Base-by-base conservation (phyloP, 2,329 filamentous ascomycete genomes). In the Talaromyces sp. region DNA sequence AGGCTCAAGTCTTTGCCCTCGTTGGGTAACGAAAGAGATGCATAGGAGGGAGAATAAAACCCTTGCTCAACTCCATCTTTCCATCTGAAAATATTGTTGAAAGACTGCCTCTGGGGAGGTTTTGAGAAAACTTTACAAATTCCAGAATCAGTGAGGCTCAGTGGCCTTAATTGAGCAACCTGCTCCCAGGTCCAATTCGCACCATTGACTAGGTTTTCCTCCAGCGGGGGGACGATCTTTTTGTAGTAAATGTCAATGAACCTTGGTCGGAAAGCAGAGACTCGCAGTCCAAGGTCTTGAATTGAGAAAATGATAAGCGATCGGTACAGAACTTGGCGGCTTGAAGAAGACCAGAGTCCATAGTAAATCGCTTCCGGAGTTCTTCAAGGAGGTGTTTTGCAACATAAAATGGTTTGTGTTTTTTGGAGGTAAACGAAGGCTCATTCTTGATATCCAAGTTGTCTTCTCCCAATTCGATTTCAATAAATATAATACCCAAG, bases 141-240 rank as follows among this genome's bases (percentile, higher is more conserved):
- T 7, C 50, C 50, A 14, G 47, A 32, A 20, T 56, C 47, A 14
- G 47, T 36, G n/a, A n/a, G n/a, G n/a, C 36, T 52, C 3, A 39
- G 42, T 6, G 49, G 48, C 22, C 46, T n/a, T 4, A 58, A 33
- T 29, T 45, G 30, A 17, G 54, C 29, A 11, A 56, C 56, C 32
- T 58, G 54, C 17, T 51, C 51, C 56, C 56, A 56, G n/a, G 53
- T 58, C 56, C 56, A 58, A 16, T 54, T 37, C 3, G 54, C 56
- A 13, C 56, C 56, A 11, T 45, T 47, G 2, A 58, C 54, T 16
- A 58, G 44, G 32, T 58, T 54, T n/a, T 58, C 30, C 14, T 58
- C 56, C 39, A 58, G 24, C n/a, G 56, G 56, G 14, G 50, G 35
- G 2, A 58, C 50, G 20, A 46, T 49, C 1, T 43, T 52, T 9